Evolutionary conservation across 2,329 filamentous ascomycete species (phyloP).

Genomic region (Daldinia eschscholtzii): DNA sequence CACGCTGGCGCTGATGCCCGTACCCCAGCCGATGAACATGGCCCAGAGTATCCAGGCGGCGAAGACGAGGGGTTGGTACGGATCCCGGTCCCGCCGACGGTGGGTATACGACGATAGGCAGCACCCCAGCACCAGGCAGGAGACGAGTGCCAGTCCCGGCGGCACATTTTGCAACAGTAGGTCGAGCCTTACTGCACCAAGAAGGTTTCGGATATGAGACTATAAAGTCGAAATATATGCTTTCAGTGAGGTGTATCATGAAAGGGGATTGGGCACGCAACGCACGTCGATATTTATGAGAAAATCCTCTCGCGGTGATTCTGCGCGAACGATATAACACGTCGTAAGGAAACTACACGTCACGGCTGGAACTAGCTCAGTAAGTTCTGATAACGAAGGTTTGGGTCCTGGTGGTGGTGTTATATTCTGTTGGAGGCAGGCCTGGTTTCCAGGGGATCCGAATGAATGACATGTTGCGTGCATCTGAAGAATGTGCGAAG

Average conservation of each 20-base stretch:
- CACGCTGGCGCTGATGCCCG: constrained; percentile 41
- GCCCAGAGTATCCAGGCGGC: constrained; percentile 43
- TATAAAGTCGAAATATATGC: constrained; percentile 17
- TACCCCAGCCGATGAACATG: constrained; percentile 39
- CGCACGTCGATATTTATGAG: constrained; percentile 30
- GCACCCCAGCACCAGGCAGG: constrained; percentile 47
- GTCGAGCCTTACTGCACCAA: constrained; percentile 28
- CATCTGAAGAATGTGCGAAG: constrained; percentile 38
- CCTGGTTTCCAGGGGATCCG: constrained; percentile 15
- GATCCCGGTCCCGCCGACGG: constrained; percentile 44
- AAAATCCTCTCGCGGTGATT: constrained; percentile 27
- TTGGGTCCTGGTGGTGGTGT: constrained; percentile 5
- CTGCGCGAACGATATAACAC: constrained; percentile 40
- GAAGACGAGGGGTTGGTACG: constrained; percentile 45
- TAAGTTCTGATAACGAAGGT: constrained; percentile 36
- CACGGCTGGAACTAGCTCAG: constrained; percentile 44
- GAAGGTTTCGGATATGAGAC: constrained; percentile 21
- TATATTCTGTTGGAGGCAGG: constrained; percentile 19
- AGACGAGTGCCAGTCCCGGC: constrained; percentile 45
- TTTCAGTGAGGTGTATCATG: constrained; percentile 14
- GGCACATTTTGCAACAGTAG: constrained; percentile 28
- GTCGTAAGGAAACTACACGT: constrained; percentile 45
- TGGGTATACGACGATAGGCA: constrained; percentile 48
- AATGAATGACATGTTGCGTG: constrained; percentile 28
- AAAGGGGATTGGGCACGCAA: constrained; percentile 13